Conservation (phyloP, 208 protist species). For the Acanthamoeba polyphaga region DNA sequence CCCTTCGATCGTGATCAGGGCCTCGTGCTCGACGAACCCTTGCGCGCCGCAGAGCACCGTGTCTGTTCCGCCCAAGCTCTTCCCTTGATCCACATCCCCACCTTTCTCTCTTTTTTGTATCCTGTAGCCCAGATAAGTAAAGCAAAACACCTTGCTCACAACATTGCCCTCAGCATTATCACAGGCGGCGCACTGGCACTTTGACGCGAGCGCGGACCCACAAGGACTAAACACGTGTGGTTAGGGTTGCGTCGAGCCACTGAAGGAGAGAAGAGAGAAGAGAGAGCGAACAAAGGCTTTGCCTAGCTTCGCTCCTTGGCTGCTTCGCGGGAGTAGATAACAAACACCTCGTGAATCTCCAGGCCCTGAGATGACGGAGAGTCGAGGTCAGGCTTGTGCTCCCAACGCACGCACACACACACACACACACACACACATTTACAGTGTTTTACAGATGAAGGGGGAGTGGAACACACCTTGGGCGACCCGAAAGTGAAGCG, state of each 20-base stretch:
- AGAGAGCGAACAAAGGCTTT: too few relatives aligned
- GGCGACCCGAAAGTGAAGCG: conserved; percentile 54
- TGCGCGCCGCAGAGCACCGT: not conserved
- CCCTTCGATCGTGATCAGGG: not conserved
- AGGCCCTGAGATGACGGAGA: not conserved
- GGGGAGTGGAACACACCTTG: conserved; percentile 12
- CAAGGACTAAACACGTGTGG: too few relatives aligned
- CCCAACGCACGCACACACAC: too few relatives aligned
- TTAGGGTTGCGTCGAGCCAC: too few relatives aligned
- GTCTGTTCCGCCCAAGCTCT: not conserved
- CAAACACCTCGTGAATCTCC: conserved; percentile 33
- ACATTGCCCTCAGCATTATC: too few relatives aligned
- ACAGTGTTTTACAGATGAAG: not conserved
- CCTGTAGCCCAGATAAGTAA: too few relatives aligned
- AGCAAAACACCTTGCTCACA: too few relatives aligned
- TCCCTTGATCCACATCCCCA: not conserved
- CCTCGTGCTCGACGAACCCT: not conserved
- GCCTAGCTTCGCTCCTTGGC: not conserved
- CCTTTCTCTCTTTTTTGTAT: too few relatives aligned
- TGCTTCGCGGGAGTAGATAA: conserved; percentile 38
- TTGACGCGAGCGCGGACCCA: too few relatives aligned
- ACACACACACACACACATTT: not conserved
- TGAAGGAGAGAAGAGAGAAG: too few relatives aligned
- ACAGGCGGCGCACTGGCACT: too few relatives aligned
- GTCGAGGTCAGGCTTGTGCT: not conserved